Conservation (phyloP, 2,329 filamentous ascomycete species). For the Diplocarpon rosae region DNA sequence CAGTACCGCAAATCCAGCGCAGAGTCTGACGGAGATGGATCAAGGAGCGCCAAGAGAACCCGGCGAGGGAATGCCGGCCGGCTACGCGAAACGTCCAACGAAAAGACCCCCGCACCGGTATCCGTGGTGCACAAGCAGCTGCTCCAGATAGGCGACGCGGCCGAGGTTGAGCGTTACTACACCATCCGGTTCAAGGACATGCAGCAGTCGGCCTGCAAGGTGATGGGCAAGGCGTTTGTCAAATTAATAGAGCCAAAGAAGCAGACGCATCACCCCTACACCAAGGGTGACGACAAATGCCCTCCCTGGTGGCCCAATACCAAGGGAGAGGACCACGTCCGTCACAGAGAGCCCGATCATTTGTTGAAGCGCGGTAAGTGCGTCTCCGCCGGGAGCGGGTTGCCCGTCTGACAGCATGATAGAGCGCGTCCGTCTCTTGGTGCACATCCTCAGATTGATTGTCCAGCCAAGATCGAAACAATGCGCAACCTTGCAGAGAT, state of each 20-base stretch:
- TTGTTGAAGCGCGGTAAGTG: conserved; percentile 52
- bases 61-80: conserved; percentile 9
- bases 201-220: conserved; percentile 61
- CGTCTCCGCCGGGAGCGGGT: neutral
- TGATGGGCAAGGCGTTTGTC: conserved; percentile 65
- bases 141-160: conserved; percentile 42
- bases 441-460: conserved; percentile 49
- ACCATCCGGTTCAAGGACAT: conserved; percentile 50
- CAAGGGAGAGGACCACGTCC: conserved; percentile 44
- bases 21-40: conserved; percentile 18
- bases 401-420: conserved; percentile 1
- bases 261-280: conserved; percentile 64
- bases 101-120: conserved; percentile 13
- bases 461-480: conserved; percentile 29
- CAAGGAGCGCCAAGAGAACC: conserved; percentile 15
- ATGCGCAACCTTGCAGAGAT: conserved; percentile 38
- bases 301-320: conserved; percentile 56
- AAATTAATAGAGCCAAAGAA: conserved; percentile 69
- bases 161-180: conserved; percentile 49
- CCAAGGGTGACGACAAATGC: conserved; percentile 48
- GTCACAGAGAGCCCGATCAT: conserved; percentile 66
- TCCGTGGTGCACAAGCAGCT: conserved; percentile 18
- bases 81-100: conserved; percentile 10
- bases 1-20: conserved; percentile 13
- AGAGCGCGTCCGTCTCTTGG: conserved; percentile 50